phyloP scores from a whole-genome alignment of 148 eudicot species.

The Camellia sinensis region DNA sequence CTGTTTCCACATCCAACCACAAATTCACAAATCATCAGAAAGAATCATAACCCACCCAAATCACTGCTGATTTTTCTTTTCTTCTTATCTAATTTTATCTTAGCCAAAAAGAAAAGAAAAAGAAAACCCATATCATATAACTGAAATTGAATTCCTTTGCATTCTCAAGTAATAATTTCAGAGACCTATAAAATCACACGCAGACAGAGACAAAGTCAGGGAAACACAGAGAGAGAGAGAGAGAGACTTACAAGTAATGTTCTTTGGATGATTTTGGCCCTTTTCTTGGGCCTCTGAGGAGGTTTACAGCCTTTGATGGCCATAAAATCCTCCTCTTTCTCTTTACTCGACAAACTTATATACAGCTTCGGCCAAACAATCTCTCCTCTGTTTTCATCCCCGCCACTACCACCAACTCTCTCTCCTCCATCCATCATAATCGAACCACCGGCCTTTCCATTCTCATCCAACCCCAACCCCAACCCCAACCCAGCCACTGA shows the following conservation, averaged over 20 bases:
- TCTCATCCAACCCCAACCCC: constrained; percentile 36
- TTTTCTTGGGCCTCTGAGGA: constrained; percentile 89
- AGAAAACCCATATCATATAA: background rate
- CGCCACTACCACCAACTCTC: background rate
- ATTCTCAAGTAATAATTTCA: no score
- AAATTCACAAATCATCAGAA: background rate
- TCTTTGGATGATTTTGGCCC: constrained; percentile 75
- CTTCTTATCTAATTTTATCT: no score
- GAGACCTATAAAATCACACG: no score
- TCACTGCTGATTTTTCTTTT: background rate
- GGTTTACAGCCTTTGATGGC: constrained; percentile 90
- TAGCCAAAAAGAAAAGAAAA: background rate
- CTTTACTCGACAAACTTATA: constrained; percentile 66
- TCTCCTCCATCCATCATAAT: constrained; percentile 17
- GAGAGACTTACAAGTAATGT: constrained; percentile 52
- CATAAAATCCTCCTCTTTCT: constrained; percentile 89
- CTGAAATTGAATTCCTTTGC: background rate
- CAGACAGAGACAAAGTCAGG: no score
- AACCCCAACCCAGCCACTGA: constrained; percentile 29
- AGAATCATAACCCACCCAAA: background rate
- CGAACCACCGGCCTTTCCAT: constrained; percentile 27
- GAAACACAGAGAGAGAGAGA: background rate
- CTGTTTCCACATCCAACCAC: constrained; percentile 22
- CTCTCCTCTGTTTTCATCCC: constrained; percentile 36
- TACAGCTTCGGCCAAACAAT: constrained; percentile 67